Conservation (phyloP, 2,329 filamentous ascomycete species). For the Pseudocercospora fuligena region DNA sequence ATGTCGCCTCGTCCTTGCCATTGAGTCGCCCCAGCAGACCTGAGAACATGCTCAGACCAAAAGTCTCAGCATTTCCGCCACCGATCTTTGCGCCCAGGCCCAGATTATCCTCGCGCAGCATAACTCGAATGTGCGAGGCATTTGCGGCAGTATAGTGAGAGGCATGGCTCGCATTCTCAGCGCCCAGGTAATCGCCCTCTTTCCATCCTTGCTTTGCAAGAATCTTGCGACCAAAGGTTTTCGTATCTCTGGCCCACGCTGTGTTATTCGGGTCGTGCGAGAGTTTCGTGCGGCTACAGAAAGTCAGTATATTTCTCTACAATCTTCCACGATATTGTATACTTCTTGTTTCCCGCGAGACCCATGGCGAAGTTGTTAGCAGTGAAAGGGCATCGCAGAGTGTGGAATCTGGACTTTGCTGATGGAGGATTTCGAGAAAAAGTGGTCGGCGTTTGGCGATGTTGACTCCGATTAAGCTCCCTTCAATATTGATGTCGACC, state of each 20-base stretch:
- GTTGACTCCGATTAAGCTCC: background rate
- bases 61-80: constrained; percentile 70
- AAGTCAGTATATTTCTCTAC: constrained; percentile 32
- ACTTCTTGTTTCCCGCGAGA: constrained; percentile 59
- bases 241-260: constrained; percentile 82
- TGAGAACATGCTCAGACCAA: constrained; percentile 85
- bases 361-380: constrained; percentile 59
- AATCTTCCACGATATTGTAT: background rate
- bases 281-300: constrained; percentile 68
- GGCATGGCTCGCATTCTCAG: constrained; percentile 73
- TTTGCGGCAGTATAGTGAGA: constrained; percentile 79
- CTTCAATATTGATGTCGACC: background rate
- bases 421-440: background rate
- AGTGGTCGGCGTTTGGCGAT: background rate
- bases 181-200: constrained; percentile 81
- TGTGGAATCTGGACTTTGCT: background rate
- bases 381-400: background rate
- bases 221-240: constrained; percentile 86
- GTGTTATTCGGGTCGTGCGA: constrained; percentile 95
- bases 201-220: constrained; percentile 88
- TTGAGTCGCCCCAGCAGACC: constrained; percentile 87
- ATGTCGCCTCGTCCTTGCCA: constrained; percentile 74
- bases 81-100: constrained; percentile 83
- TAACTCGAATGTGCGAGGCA: constrained; percentile 81
- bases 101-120: constrained; percentile 87